Conservation (phyloP, 148 eudicot species). For the Linanthus parryae region DNA sequence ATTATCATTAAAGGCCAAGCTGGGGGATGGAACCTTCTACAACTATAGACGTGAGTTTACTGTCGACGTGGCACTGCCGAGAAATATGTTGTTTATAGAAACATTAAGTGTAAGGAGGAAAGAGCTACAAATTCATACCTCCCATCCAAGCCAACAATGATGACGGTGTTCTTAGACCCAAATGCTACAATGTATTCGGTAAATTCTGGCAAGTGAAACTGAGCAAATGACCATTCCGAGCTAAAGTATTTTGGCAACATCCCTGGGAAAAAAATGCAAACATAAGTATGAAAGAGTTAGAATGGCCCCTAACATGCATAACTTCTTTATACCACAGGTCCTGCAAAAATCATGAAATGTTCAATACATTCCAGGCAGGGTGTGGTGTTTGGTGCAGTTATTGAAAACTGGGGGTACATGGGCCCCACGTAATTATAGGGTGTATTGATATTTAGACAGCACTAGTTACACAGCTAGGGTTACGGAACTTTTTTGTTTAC, state of each 20-base stretch:
- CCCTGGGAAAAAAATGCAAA: conserved; percentile 34
- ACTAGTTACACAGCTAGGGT: no score
- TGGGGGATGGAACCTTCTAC: no score
- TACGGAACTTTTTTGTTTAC: no score
- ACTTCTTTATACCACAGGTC: neutral
- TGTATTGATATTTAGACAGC: no score
- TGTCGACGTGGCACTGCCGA: no score
- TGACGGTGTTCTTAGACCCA: conserved; percentile 74
- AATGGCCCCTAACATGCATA: neutral
- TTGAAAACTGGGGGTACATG: no score
- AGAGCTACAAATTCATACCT: conserved; percentile 39
- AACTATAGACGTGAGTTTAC: no score
- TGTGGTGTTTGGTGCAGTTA: no score
- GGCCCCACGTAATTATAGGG: no score
- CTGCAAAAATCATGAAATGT: neutral
- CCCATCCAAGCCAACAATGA: conserved; percentile 83
- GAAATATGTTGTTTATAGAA: no score
- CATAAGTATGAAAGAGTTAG: neutral
- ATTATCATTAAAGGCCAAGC: no score
- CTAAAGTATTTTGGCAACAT: conserved; percentile 87
- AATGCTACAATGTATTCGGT: conserved; percentile 72
- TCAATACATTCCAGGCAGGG: no score
- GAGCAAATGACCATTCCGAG: conserved; percentile 99
- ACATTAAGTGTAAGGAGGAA: conserved; percentile 1
- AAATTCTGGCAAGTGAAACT: conserved; percentile 67